Conservation (phyloP, 202 grass and related monocot species). For the Panicum hallii region DNA sequence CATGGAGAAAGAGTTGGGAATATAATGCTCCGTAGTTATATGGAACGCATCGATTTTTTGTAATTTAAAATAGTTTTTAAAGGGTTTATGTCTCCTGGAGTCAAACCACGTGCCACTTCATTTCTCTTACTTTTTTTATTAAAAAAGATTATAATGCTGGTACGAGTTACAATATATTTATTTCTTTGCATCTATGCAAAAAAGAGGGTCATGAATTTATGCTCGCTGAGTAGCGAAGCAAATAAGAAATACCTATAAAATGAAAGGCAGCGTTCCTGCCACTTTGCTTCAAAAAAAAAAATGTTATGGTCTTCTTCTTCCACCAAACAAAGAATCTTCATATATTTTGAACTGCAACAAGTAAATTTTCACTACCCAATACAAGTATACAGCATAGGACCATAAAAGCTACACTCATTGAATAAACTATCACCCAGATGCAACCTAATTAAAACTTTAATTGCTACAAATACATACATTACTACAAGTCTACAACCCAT, state of each 20-base stretch:
- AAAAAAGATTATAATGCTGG: too few species aligned
- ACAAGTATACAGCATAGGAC: neutral
- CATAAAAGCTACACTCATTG: constrained; percentile 9
- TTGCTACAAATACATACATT: neutral
- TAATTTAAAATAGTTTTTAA: neutral
- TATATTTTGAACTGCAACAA: neutral
- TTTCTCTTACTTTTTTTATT: neutral
- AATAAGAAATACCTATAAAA: neutral
- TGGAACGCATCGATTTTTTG: neutral
- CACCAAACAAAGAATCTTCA: constrained; percentile 42
- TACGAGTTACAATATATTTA: too few species aligned
- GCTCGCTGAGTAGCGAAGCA: neutral
- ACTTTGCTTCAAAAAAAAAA: too few species aligned
- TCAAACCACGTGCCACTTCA: neutral
- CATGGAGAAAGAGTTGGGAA: too few species aligned
- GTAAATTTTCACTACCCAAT: neutral
- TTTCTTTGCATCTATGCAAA: too few species aligned
- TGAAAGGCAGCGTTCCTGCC: too few species aligned
- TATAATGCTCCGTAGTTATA: too few species aligned
- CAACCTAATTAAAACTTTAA: constrained; percentile 30
- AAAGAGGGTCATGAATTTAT: neutral
- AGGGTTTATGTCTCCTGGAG: neutral
- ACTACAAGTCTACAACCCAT: neutral
- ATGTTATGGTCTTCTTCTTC: neutral
- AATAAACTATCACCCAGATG: constrained; percentile 26